These are phyloP conservation scores for Brasenia schreberi DNA, from an alignment of 164 flowering plant genomes.

Conservation along the genomic window DNA sequence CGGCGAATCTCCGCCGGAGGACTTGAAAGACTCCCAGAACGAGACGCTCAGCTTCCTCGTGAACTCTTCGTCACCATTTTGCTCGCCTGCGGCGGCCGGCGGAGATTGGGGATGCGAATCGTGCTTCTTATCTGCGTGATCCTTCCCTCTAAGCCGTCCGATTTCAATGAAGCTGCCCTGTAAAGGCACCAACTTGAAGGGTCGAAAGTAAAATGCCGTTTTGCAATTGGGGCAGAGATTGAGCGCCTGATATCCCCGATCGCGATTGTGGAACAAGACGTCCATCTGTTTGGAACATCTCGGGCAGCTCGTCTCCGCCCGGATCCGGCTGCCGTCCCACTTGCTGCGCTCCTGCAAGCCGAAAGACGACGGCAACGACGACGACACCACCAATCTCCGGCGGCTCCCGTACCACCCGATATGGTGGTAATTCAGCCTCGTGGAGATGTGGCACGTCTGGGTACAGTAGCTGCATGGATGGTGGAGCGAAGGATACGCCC, in stretches of 20 bases:
- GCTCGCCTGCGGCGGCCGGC: neutral
- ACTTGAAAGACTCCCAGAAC: conserved; percentile 61
- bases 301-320: conserved; percentile 76
- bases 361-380: conserved; percentile 4
- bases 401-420: conserved; percentile 9
- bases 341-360: conserved; percentile 64
- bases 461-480: conserved; percentile 6
- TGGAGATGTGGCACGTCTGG: conserved; percentile 18
- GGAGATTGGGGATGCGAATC: neutral
- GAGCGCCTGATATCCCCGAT: conserved; percentile 30
- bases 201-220: conserved; percentile 61
- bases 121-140: conserved; percentile 8
- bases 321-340: conserved; percentile 56
- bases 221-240: conserved; percentile 90
- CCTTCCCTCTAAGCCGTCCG: conserved; percentile 25
- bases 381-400: neutral
- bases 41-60: conserved; percentile 33
- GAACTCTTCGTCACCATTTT: conserved; percentile 9
- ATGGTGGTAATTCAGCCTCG: conserved; percentile 19
- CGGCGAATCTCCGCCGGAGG: conserved; percentile 54
- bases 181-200: conserved; percentile 41
- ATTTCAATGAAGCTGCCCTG: conserved; percentile 87
- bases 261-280: conserved; percentile 47
- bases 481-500: neutral
- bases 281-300: conserved; percentile 74